Conservation (phyloP, 2,329 filamentous ascomycete species). For the Talaromyces sp. region DNA sequence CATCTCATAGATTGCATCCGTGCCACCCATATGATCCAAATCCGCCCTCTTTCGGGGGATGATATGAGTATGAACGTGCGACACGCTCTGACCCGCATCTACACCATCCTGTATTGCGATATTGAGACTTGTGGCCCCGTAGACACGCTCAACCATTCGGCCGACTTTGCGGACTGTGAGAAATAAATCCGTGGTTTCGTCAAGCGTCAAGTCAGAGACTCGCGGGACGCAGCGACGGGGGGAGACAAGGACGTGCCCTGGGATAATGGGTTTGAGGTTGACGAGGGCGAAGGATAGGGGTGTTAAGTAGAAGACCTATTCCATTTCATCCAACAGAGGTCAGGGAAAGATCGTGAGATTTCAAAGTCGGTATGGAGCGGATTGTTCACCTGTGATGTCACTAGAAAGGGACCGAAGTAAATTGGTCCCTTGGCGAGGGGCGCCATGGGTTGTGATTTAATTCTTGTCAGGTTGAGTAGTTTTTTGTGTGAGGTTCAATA, state of each 20-base stretch:
- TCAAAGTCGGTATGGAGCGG: constrained; percentile 12
- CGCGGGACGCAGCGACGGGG: constrained; percentile 65
- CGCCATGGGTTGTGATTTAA: constrained; percentile 1
- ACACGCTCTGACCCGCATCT: constrained; percentile 87
- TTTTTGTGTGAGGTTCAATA: background rate
- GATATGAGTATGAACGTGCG: constrained; percentile 89
- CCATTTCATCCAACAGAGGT: background rate
- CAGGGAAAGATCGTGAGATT: background rate
- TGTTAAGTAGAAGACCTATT: constrained; percentile 80
- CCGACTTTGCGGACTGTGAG: constrained; percentile 77
- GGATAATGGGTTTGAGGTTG: constrained; percentile 90
- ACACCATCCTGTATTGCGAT: constrained; percentile 90
- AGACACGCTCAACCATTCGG: constrained; percentile 62
- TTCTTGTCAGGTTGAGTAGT: background rate
- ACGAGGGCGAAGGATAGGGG: constrained; percentile 79
- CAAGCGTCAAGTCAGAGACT: constrained; percentile 65
- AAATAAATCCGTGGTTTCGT: constrained; percentile 81
- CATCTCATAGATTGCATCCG: constrained; percentile 73
- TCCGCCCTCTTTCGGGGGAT: constrained; percentile 66
- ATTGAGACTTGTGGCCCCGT: constrained; percentile 71
- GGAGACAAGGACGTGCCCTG: constrained; percentile 88
- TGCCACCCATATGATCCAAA: constrained; percentile 52
- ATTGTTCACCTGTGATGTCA: constrained; percentile 62
- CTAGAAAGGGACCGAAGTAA: constrained; percentile 70
- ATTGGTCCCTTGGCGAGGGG: constrained; percentile 38